Percentiles rank a stretch among this genome's conserved stretches.
These are phyloP conservation scores for Moesziomyces sp. DNA, from an alignment of 1,284 basidiomycete genomes.

Conservation along the genomic window DNA sequence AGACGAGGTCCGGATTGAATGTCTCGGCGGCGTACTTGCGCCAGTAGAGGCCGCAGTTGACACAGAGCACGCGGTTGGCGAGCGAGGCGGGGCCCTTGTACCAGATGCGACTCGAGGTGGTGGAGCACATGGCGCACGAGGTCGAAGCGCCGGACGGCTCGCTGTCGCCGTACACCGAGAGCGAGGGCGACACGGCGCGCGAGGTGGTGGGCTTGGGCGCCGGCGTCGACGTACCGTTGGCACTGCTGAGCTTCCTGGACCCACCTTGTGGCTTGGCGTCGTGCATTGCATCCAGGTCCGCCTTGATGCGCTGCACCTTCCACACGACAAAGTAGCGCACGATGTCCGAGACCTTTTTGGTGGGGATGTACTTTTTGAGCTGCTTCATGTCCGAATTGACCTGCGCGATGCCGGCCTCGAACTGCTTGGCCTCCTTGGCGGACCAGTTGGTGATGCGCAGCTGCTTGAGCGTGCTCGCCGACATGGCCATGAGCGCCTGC, in stretches of 20 bases:
- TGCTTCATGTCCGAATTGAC: constrained; percentile 82
- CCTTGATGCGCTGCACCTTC: constrained; percentile 74
- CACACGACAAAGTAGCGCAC: constrained; percentile 85
- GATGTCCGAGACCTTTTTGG: constrained; percentile 78
- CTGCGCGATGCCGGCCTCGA: constrained; percentile 78
- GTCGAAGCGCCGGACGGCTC: constrained; percentile 28
- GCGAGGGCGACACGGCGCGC: constrained; percentile 57
- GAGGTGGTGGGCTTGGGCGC: constrained; percentile 43
- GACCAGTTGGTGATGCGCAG: constrained; percentile 71
- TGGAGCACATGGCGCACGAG: constrained; percentile 61
- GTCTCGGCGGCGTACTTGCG: constrained; percentile 66
- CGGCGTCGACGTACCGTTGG: constrained; percentile 9
- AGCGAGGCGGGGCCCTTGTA: constrained; percentile 60
- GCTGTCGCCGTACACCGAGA: constrained; percentile 50
- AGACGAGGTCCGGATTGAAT: constrained; percentile 50
- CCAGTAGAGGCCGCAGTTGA: constrained; percentile 65
- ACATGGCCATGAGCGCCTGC: constrained; percentile 81
- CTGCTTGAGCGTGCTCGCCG: constrained; percentile 74
- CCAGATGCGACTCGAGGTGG: constrained; percentile 55
- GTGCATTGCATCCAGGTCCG: constrained; percentile 31
- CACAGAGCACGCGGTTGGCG: constrained; percentile 58
- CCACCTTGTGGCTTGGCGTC: constrained; percentile 10
- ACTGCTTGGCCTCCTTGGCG: constrained; percentile 77
- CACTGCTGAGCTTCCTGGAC: constrained; percentile 24
- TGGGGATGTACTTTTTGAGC: constrained; percentile 79